Evolutionary conservation across 192 early-diverging fungal species (phyloP), one percentile per base, ranked within the genome.

Genomic region (Coemansia sp.): DNA sequence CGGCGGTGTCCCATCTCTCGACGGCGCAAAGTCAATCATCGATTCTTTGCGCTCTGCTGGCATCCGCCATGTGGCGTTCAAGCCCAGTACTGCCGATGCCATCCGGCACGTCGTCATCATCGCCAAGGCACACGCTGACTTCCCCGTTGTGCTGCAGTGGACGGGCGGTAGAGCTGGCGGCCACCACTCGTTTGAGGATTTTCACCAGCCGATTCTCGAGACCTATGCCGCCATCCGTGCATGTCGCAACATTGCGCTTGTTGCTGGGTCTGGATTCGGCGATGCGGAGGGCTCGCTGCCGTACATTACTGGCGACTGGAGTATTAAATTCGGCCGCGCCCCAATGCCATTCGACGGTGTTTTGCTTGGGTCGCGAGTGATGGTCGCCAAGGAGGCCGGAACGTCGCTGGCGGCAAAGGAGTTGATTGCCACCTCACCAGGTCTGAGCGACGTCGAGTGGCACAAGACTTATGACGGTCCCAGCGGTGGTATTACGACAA

Each of bases 111-210:
- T 95, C 58, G 92, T 94, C 63, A 84, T 90, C 15, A 94, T 98
- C 80, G 95, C 95, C 55, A 89, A 90, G 71, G 86, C 87, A 38
- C 89, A 94, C 69, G 90, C 91, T 6, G 88, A 90, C 33, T 94
- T 96, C 87, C 93, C 96, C 7, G 88, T 98, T 58, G 87, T 98
- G 58, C 85, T 97, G 66, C 94, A 98, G 79, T 98, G 96, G 96
- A 98, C 96, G 22, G 95, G 96, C 84, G 96, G 96, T 33, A 90
- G 95, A 69, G 95, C 90, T 39, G 96, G 96, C 73, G 96, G 96
- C n/a, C 96, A 98, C 84, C 96, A 98, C 89, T 94, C 92, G 72
- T 97, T 92, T 67, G 96, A 97, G 84, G 96, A 98, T 83, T 93
- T 96, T 79, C 94, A 97, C 78, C 88, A 88, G 72, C 95, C 95